phyloP scores from a whole-genome alignment of 768 basidiomycete species.

The Baorangia bicolor region DNA sequence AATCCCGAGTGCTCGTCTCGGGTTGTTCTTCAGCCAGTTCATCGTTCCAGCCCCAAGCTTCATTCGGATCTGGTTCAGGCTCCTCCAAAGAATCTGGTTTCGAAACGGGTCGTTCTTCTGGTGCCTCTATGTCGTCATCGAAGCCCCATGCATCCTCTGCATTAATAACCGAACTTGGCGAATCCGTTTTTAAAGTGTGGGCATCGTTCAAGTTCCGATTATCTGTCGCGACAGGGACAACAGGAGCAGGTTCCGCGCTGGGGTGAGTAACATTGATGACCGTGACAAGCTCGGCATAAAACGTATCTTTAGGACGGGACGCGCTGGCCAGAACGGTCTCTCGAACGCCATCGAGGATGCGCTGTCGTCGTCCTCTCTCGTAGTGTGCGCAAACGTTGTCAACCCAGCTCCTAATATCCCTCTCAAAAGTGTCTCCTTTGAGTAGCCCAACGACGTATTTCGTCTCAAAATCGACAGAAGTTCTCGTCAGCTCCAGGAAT shows the following conservation, averaged over 20 bases:
- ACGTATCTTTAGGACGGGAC: constrained; percentile 22
- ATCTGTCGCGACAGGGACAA: constrained; percentile 27
- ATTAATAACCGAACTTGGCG: constrained; percentile 24
- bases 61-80: constrained; percentile 43
- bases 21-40: constrained; percentile 30
- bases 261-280: not conserved
- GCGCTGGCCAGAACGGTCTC: constrained; percentile 44
- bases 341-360: constrained; percentile 64
- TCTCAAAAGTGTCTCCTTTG: constrained; percentile 46
- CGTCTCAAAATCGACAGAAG: constrained; percentile 69
- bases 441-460: constrained; percentile 50
- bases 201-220: constrained; percentile 50
- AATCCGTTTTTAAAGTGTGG: constrained; percentile 24
- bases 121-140: constrained; percentile 43
- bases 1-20: constrained; percentile 21
- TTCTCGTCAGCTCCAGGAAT: constrained; percentile 56
- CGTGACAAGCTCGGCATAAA: constrained; percentile 23
- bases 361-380: constrained; percentile 68
- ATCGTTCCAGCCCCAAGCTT: constrained; percentile 80
- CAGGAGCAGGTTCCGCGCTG: not conserved
- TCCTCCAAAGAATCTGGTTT: constrained; percentile 20
- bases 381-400: constrained; percentile 71
- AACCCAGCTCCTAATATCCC: constrained; percentile 65
- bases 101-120: constrained; percentile 16
- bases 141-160: constrained; percentile 50